phyloP scores from a whole-genome alignment of 192 early-diverging fungal genomes.

The Cetraspora pellucida region DNA sequence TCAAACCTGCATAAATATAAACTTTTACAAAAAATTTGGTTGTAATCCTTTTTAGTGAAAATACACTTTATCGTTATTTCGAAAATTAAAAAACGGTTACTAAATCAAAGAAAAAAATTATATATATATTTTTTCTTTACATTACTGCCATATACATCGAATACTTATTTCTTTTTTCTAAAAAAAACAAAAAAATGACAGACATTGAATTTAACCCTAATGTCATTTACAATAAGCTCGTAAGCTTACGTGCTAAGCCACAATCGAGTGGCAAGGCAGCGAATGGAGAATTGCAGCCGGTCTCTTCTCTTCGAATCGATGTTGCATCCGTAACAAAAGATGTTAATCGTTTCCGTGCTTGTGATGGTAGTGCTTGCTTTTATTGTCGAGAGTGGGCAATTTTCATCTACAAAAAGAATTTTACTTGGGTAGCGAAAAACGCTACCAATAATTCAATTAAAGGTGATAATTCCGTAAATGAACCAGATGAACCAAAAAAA shows the following conservation, averaged over 20 bases:
- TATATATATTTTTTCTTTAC: no score
- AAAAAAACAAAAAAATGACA: background rate
- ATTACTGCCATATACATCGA: background rate
- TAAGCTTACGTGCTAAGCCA: constrained; percentile 13
- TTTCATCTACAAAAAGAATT: constrained; percentile 73
- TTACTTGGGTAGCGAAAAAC: constrained; percentile 41
- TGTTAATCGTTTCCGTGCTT: constrained; percentile 68
- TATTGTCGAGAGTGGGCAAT: constrained; percentile 84
- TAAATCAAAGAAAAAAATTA: no score
- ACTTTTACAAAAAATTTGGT: no score
- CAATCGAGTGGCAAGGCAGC: background rate
- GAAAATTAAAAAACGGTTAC: no score
- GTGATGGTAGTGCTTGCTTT: constrained; percentile 69
- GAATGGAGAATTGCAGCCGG: constrained; percentile 28
- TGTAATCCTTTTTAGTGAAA: no score
- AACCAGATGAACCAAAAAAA: constrained; percentile 43
- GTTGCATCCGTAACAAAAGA: constrained; percentile 67
- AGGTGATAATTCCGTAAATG: constrained; percentile 20
- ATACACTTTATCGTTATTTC: no score
- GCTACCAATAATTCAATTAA: background rate
- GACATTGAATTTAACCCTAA: constrained; percentile 22
- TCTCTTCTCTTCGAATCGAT: constrained; percentile 65
- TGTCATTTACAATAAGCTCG: constrained; percentile 15
- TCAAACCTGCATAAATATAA: no score
- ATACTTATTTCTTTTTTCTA: background rate